phyloP scores from a whole-genome alignment of 2,329 filamentous ascomycete species.

The Colletotrichum tabaci region DNA sequence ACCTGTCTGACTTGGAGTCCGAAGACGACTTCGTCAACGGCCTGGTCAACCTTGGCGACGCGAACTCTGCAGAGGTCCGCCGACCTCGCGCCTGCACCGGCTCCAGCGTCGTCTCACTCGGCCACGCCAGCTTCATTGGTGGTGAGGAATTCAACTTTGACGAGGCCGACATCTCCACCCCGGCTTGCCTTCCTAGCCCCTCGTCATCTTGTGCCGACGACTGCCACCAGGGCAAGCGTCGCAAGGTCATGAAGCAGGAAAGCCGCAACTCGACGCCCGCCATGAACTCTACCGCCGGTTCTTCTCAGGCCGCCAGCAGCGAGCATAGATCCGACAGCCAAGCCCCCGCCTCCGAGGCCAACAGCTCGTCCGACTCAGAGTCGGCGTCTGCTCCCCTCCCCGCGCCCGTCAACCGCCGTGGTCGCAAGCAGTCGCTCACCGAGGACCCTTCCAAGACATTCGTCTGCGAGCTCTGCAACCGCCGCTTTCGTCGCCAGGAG shows the following conservation, averaged over 20 bases:
- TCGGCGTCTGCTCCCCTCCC: constrained; percentile 60
- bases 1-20: constrained; percentile 90
- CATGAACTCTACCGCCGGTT: constrained; percentile 61
- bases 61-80: constrained; percentile 72
- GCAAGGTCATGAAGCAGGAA: constrained; percentile 66
- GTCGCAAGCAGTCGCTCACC: constrained; percentile 97
- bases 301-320: constrained; percentile 50
- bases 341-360: constrained; percentile 52
- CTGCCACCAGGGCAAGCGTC: constrained; percentile 69
- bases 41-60: constrained; percentile 45
- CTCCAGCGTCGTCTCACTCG: constrained; percentile 77
- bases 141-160: constrained; percentile 80
- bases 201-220: constrained; percentile 68
- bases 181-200: constrained; percentile 75
- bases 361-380: constrained; percentile 61
- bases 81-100: constrained; percentile 78
- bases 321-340: constrained; percentile 53
- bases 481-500: constrained; percentile 97
- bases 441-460: constrained; percentile 99
- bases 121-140: constrained; percentile 81
- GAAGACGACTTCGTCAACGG: constrained; percentile 45
- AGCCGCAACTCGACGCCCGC: constrained; percentile 52
- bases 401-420: constrained; percentile 85
- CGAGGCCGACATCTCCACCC: constrained; percentile 74
- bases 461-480: constrained; percentile 95